These are phyloP conservation scores for Torrubiellomyces zombiae DNA, from an alignment of 2,329 filamentous ascomycete genomes.

Conservation along the genomic window DNA sequence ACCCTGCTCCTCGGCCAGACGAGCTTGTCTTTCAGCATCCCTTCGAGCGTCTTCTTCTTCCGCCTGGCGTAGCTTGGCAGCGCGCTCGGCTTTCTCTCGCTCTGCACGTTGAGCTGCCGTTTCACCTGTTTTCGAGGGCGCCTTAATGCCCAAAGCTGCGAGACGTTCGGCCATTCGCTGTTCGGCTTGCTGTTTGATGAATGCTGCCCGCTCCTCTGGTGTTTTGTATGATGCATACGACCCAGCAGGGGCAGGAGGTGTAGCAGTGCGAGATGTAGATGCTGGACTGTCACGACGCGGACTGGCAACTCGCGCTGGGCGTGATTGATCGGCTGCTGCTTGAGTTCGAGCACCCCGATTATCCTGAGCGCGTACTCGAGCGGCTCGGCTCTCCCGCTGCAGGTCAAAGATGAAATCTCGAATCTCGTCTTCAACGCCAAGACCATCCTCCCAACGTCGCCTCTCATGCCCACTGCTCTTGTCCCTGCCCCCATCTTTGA, in stretches of 20 bases:
- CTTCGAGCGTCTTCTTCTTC: slow-evolving; percentile 87
- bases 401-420: slow-evolving; percentile 97
- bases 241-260: slow-evolving; percentile 31
- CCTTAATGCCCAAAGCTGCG: slow-evolving; percentile 81
- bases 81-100: slow-evolving; percentile 72
- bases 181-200: slow-evolving; percentile 93
- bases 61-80: slow-evolving; percentile 72
- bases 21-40: slow-evolving; percentile 71
- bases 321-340: slow-evolving; percentile 25
- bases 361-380: slow-evolving; percentile 48
- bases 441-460: slow-evolving; percentile 85
- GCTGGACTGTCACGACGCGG: slow-evolving; percentile 36
- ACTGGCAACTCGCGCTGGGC: slow-evolving; percentile 19
- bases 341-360: slow-evolving; percentile 27
- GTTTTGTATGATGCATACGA: slow-evolving; percentile 77
- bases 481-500: slow-evolving; percentile 66
- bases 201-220: slow-evolving; percentile 82
- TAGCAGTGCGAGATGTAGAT: slow-evolving; percentile 34
- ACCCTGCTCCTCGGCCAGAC: slow-evolving; percentile 63
- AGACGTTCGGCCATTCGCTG: slow-evolving; percentile 93
- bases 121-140: slow-evolving; percentile 64
- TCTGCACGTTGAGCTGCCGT: slow-evolving; percentile 70
- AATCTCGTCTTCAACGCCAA: slow-evolving; percentile 92
- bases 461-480: slow-evolving; percentile 75
- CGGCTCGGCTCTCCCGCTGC: slow-evolving; percentile 67